phyloP scores from a whole-genome alignment of 2,329 filamentous ascomycete genomes.

The Eutypella sp. region DNA sequence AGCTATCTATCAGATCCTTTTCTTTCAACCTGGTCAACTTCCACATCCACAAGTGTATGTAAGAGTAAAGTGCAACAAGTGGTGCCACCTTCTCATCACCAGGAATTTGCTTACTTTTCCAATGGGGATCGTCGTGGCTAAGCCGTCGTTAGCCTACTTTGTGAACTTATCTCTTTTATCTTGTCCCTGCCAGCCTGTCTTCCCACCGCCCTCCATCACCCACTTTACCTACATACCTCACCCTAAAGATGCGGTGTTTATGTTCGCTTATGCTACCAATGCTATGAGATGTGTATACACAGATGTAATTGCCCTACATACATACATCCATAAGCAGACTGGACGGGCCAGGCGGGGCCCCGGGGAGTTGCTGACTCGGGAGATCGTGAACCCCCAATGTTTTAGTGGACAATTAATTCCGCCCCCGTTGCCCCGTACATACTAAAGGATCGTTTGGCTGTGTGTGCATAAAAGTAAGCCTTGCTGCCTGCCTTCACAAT shows the following conservation, averaged over 20 bases:
- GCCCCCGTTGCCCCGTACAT: slow-evolving; percentile 7
- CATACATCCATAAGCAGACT: not conserved
- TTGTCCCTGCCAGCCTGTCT: too few relatives aligned
- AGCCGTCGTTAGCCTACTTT: not conserved
- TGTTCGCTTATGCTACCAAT: not conserved
- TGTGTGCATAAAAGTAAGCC: too few relatives aligned
- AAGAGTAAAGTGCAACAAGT: too few relatives aligned
- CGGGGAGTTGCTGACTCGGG: not conserved
- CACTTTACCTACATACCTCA: too few relatives aligned
- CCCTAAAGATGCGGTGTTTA: too few relatives aligned
- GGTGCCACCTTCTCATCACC: not conserved
- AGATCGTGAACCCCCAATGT: slow-evolving; percentile 1
- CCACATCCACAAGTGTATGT: too few relatives aligned
- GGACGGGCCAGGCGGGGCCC: not conserved
- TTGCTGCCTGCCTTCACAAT: too few relatives aligned
- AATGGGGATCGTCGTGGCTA: not conserved
- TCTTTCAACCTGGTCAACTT: too few relatives aligned
- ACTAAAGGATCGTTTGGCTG: too few relatives aligned
- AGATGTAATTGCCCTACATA: not conserved
- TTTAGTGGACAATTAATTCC: slow-evolving; percentile 4
- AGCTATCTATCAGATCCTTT: too few relatives aligned
- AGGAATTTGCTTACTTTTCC: not conserved
- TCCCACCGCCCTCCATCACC: too few relatives aligned
- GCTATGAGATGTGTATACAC: not conserved
- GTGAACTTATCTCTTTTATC: too few relatives aligned